Evolutionary conservation across 108 stramenopile species (phyloP).

Genomic region (Schizochytrium sp.): DNA sequence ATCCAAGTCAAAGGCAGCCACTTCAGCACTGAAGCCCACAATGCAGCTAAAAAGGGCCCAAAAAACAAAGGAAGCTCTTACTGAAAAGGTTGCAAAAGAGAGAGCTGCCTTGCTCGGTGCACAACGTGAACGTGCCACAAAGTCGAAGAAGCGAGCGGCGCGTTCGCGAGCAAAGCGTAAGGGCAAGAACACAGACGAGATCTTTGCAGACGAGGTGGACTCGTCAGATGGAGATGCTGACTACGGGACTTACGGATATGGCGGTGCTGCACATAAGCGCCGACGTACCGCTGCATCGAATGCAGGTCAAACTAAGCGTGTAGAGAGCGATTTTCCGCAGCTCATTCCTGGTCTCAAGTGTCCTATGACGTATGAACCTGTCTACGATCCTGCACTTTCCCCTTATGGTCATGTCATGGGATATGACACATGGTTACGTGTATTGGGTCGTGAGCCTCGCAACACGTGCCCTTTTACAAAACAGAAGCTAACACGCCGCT

Average conservation of each 20-base stretch:
- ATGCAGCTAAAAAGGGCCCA: not conserved
- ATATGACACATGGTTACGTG: constrained; percentile 55
- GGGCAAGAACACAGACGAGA: not conserved
- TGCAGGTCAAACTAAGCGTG: not conserved
- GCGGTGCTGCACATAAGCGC: constrained; percentile 29
- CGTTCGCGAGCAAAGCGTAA: constrained; percentile 10
- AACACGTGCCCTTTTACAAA: constrained; percentile 58
- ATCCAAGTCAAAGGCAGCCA: not conserved
- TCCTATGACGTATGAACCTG: constrained; percentile 33
- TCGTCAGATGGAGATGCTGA: constrained; percentile 49
- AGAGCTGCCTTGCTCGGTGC: not conserved
- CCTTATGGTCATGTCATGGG: constrained; percentile 57
- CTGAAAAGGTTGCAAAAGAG: constrained; percentile 7
- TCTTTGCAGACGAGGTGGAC: constrained; percentile 55
- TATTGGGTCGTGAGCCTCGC: constrained; percentile 42
- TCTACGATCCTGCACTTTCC: constrained; percentile 46
- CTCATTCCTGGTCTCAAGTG: constrained; percentile 61
- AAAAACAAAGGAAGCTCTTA: constrained; percentile 4
- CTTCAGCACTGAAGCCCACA: not conserved
- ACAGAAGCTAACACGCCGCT: constrained; percentile 39
- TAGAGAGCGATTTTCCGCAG: constrained; percentile 4
- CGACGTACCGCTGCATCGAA: not conserved
- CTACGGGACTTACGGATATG: constrained; percentile 21
- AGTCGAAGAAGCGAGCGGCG: not conserved
- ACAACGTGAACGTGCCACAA: not conserved